Evolutionary conservation across 116 monocot species (phyloP).

Genomic region (Dioscorea cayenensis): DNA sequence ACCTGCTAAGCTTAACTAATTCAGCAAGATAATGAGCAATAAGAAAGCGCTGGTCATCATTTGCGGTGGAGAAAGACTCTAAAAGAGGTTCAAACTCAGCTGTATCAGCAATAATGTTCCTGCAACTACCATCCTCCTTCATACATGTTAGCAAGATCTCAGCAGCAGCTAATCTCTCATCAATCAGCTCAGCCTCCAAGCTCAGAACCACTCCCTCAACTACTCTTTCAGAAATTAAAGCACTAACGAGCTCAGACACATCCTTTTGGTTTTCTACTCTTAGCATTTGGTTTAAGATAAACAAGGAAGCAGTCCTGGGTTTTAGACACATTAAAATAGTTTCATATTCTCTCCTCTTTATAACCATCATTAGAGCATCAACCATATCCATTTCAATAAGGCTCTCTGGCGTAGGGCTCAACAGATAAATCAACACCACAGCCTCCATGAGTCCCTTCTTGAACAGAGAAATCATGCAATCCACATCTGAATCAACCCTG

Average conservation of each 20-base stretch:
- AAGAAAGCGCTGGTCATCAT: conserved; percentile 28
- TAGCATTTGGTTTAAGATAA: conserved; percentile 38
- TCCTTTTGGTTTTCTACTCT: conserved; percentile 5
- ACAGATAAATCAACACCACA: conserved; percentile 31
- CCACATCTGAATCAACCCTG: conserved; percentile 50
- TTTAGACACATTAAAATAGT: conserved; percentile 16
- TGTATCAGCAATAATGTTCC: conserved; percentile 36
- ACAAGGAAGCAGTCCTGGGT: conserved; percentile 37
- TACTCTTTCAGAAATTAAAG: conserved; percentile 25
- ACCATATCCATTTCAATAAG: conserved; percentile 42
- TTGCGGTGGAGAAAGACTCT: conserved; percentile 23
- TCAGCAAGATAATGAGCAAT: conserved; percentile 41
- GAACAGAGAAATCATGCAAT: conserved; percentile 48
- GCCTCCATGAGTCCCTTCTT: conserved; percentile 49
- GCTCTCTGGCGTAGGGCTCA: conserved; percentile 28
- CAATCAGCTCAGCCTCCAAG: conserved; percentile 30
- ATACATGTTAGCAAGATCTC: conserved; percentile 42
- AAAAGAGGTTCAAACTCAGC: conserved; percentile 24
- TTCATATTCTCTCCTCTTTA: conserved; percentile 21
- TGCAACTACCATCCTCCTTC: conserved; percentile 41
- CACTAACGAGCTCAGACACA: conserved; percentile 7
- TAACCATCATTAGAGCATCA: conserved; percentile 26
- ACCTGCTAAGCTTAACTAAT: conserved; percentile 45
- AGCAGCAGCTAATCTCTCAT: conserved; percentile 43
- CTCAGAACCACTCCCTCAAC: conserved; percentile 24